Conservation (phyloP, 306 rosid species). For the Cyclanthera cordifolia region DNA sequence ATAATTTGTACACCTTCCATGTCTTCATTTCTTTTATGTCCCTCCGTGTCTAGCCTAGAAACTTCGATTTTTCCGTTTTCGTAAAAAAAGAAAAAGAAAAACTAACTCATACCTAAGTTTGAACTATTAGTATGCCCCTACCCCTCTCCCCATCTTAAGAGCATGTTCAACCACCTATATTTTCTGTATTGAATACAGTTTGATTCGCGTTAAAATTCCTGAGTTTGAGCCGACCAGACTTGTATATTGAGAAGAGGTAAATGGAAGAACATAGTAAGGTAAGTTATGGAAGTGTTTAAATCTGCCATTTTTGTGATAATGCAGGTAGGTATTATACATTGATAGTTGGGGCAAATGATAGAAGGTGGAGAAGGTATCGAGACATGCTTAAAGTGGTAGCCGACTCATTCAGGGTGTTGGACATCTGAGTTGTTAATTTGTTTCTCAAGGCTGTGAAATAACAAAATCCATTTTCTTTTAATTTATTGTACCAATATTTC, state of each 20-base stretch:
- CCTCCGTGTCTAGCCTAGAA: too few species aligned
- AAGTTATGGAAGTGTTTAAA: background rate
- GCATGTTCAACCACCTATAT: too few species aligned
- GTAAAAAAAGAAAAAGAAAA: too few species aligned
- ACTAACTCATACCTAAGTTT: too few species aligned
- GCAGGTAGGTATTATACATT: constrained; percentile 80
- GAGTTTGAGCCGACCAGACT: background rate
- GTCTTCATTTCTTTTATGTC: too few species aligned
- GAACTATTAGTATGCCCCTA: too few species aligned
- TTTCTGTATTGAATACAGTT: background rate
- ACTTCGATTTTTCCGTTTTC: too few species aligned
- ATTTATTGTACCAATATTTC: constrained; percentile 3
- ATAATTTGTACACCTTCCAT: too few species aligned
- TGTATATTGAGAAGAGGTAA: background rate
- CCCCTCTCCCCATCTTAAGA: too few species aligned
- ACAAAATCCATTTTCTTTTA: background rate
- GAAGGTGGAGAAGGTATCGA: constrained; percentile 76
- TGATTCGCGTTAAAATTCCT: background rate
- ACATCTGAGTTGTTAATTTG: constrained; percentile 42
- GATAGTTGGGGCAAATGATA: constrained; percentile 72
- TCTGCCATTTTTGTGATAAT: background rate
- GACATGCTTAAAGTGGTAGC: constrained; percentile 80
- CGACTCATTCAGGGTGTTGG: constrained; percentile 73
- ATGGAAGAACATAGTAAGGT: background rate
- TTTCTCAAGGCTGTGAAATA: background rate